Conservation (phyloP, 2,329 filamentous ascomycete species). For the Colletotrichum sp. region DNA sequence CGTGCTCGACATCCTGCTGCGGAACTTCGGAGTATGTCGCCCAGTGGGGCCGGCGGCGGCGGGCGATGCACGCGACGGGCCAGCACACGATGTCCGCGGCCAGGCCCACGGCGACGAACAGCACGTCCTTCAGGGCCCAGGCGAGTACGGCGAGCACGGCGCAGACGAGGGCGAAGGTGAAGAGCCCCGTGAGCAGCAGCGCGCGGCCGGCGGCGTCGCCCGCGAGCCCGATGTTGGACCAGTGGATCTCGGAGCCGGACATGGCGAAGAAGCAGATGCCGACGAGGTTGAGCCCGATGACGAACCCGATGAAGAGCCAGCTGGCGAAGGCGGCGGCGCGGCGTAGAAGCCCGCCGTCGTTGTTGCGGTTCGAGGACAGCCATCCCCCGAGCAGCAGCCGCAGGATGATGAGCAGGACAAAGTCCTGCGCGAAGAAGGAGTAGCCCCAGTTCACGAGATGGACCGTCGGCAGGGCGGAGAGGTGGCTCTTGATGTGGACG, state of each 20-base stretch:
- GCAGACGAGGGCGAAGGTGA: conserved; percentile 27
- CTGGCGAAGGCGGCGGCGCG: not conserved
- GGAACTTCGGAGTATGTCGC: conserved; percentile 25
- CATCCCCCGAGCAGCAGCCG: conserved; percentile 33
- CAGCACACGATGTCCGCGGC: conserved; percentile 30
- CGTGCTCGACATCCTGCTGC: conserved; percentile 27
- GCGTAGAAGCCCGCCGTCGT: conserved; percentile 10
- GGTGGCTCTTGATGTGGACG: conserved; percentile 35
- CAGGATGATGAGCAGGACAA: conserved; percentile 33
- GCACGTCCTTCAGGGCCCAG: conserved; percentile 30
- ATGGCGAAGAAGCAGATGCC: conserved; percentile 33
- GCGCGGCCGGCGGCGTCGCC: conserved; percentile 33
- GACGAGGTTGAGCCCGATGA: conserved; percentile 18
- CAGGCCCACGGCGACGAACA: conserved; percentile 23
- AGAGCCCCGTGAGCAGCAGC: conserved; percentile 33
- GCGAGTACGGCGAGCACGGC: conserved; percentile 18
- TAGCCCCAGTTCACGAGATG: conserved; percentile 34
- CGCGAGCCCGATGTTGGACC: conserved; percentile 35
- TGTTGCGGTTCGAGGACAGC: conserved; percentile 9
- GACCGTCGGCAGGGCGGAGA: conserved; percentile 31
- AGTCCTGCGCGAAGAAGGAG: conserved; percentile 40
- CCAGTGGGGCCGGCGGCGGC: not conserved
- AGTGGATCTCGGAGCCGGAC: conserved; percentile 37
- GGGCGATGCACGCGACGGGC: conserved; percentile 21
- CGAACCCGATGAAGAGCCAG: conserved; percentile 20